Percentiles rank a stretch among this genome's conserved stretches.
Evolutionary conservation across 164 flowering plant species (phyloP).

Genomic region (Hamamelis virginiana): DNA sequence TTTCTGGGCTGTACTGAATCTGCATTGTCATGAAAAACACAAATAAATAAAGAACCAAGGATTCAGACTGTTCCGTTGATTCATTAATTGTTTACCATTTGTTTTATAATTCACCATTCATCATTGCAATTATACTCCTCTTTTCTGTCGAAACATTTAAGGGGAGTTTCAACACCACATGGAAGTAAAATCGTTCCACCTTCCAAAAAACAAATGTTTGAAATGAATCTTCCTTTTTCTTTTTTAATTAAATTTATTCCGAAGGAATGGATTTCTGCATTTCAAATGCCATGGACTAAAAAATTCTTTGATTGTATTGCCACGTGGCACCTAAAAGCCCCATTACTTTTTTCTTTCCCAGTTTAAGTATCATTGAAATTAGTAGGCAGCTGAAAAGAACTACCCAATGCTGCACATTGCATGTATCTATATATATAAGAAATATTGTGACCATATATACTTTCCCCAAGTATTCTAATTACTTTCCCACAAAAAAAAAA

Average conservation of each 20-base stretch:
- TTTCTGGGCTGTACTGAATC: slow-evolving; percentile 97
- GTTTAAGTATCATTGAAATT: not conserved
- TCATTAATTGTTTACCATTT: not conserved
- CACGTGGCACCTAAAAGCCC: not conserved
- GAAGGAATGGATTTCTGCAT: not conserved
- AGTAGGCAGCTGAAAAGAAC: not conserved
- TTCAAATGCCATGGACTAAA: not conserved
- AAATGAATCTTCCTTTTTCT: not conserved
- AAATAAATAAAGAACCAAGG: not conserved
- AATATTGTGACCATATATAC: too few species aligned
- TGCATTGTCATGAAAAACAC: slow-evolving; percentile 37
- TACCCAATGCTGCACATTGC: too few species aligned
- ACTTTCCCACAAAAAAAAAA: too few species aligned
- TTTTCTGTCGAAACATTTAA: not conserved
- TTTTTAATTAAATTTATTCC: not conserved
- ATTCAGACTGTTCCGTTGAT: not conserved
- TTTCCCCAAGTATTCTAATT: too few species aligned
- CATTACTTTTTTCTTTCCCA: not conserved
- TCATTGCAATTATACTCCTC: not conserved
- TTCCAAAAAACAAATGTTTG: not conserved
- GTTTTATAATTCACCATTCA: not conserved
- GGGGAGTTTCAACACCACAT: not conserved
- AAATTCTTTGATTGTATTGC: not conserved
- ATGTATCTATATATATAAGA: too few species aligned
- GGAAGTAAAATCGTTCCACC: not conserved